Evolutionary conservation across 768 basidiomycete genomes (phyloP).

Genomic region (Rhizopogon vulgaris): DNA sequence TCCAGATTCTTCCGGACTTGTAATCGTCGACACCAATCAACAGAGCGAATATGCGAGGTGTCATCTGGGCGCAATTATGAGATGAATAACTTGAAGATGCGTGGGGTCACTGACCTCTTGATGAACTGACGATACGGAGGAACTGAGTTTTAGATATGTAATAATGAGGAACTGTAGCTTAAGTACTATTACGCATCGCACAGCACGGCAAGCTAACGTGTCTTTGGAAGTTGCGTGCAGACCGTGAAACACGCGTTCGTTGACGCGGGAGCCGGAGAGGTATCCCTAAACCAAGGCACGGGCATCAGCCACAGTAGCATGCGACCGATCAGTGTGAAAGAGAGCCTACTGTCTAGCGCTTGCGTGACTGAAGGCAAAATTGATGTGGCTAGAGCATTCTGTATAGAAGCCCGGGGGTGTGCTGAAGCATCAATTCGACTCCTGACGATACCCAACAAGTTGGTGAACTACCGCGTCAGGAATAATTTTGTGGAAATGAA

Average conservation of each 20-base stretch:
- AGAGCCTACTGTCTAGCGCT: not conserved
- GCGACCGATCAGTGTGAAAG: not conserved
- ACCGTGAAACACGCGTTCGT: not conserved
- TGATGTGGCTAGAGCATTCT: not conserved
- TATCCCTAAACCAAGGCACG: slow-evolving; percentile 3
- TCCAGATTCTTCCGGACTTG: slow-evolving; percentile 59
- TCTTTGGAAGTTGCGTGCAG: not conserved
- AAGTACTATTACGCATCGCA: not conserved
- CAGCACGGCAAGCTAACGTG: not conserved
- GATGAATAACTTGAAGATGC: slow-evolving; percentile 1
- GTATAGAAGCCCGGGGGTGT: not conserved
- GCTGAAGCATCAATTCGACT: not conserved
- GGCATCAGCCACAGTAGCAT: not conserved
- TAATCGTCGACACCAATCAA: slow-evolving; percentile 67
- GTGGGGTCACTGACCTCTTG: slow-evolving; percentile 6
- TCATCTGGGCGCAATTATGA: slow-evolving; percentile 26
- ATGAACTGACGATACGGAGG: slow-evolving; percentile 3
- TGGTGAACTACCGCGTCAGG: not conserved
- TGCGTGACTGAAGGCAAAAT: not conserved
- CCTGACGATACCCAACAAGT: not conserved
- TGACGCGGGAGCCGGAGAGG: slow-evolving; percentile 1
- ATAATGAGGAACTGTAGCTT: not conserved
- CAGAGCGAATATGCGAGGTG: slow-evolving; percentile 52
- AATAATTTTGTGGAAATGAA: not conserved
- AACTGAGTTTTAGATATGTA: slow-evolving; percentile 6